A percentile compares a stretch with the other conserved stretches of the same genome.
Conservation (phyloP, 164 flowering plant species). For the Annona squamosa region DNA sequence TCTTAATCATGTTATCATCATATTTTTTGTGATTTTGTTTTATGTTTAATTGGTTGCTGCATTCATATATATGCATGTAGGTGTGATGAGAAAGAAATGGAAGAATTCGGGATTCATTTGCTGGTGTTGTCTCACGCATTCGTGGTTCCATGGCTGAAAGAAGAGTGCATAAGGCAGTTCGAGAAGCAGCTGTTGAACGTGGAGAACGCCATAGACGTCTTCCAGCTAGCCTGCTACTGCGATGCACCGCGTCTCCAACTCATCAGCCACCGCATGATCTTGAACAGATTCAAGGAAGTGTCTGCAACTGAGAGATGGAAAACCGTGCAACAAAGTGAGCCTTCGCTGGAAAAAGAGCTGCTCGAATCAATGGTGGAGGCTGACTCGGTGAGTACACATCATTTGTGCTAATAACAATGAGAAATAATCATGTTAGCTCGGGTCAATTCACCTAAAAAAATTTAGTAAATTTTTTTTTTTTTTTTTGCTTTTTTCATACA, state of each 20-base stretch:
- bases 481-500: no score
- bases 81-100: slow-evolving; percentile 62
- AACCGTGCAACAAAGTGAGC: slow-evolving; percentile 69
- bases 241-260: slow-evolving; percentile 73
- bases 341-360: slow-evolving; percentile 58
- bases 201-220: slow-evolving; percentile 65
- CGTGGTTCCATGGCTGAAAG: slow-evolving; percentile 59
- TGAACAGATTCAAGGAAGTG: slow-evolving; percentile 45
- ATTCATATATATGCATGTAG: slow-evolving; percentile 22
- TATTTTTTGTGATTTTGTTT: neutral
- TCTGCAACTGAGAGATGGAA: slow-evolving; percentile 65
- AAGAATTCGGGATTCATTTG: slow-evolving; percentile 47
- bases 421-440: no score
- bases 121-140: slow-evolving; percentile 74
- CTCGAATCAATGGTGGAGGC: slow-evolving; percentile 35
- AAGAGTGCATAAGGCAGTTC: slow-evolving; percentile 40
- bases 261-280: slow-evolving; percentile 56
- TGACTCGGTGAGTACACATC: slow-evolving; percentile 36
- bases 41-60: neutral
- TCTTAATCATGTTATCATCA: neutral
- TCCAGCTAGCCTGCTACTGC: slow-evolving; percentile 70
- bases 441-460: no score
- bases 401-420: no score
- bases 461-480: no score
- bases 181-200: slow-evolving; percentile 42